These are phyloP conservation scores for Phialophora tarda DNA, from an alignment of 2,329 filamentous ascomycete genomes.

Conservation along the genomic window DNA sequence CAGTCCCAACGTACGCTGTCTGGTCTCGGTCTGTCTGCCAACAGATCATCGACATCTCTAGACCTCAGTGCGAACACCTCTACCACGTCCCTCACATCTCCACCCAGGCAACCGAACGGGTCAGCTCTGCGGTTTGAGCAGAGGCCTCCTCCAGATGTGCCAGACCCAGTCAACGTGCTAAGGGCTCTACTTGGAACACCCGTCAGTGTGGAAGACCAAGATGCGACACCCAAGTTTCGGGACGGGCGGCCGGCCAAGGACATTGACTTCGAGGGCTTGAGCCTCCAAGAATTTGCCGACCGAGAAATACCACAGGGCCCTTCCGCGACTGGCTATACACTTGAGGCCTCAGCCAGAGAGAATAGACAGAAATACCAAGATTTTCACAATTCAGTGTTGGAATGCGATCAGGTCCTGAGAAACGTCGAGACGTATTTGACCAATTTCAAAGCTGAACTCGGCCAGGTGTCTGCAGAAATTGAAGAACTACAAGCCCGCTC, in stretches of 20 bases:
- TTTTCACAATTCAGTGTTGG: slow-evolving; percentile 80
- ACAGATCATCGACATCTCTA: slow-evolving; percentile 75
- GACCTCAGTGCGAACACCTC: slow-evolving; percentile 74
- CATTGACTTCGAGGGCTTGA: slow-evolving; percentile 79
- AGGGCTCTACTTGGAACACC: slow-evolving; percentile 58
- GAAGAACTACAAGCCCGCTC: slow-evolving; percentile 90
- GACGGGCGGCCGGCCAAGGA: slow-evolving; percentile 52
- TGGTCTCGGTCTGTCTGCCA: slow-evolving; percentile 68
- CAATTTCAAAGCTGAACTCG: slow-evolving; percentile 91
- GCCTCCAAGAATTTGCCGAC: slow-evolving; percentile 72
- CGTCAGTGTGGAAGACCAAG: slow-evolving; percentile 13
- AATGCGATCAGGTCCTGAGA: slow-evolving; percentile 90
- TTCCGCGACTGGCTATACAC: slow-evolving; percentile 74
- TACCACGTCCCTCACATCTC: slow-evolving; percentile 72
- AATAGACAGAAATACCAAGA: slow-evolving; percentile 88
- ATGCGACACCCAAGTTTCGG: slow-evolving; percentile 31
- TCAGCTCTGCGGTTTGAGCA: slow-evolving; percentile 67
- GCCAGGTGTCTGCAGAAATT: slow-evolving; percentile 90
- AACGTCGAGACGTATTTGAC: slow-evolving; percentile 92
- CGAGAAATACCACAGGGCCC: slow-evolving; percentile 57
- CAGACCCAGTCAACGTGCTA: slow-evolving; percentile 75
- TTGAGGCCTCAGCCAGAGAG: slow-evolving; percentile 61
- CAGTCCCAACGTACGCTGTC: slow-evolving; percentile 66
- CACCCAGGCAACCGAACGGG: slow-evolving; percentile 69
- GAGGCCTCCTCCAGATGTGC: slow-evolving; percentile 59